Conservation (phyloP, 192 early-diverging fungal genomes). For the Entomortierella chlamydospora region DNA sequence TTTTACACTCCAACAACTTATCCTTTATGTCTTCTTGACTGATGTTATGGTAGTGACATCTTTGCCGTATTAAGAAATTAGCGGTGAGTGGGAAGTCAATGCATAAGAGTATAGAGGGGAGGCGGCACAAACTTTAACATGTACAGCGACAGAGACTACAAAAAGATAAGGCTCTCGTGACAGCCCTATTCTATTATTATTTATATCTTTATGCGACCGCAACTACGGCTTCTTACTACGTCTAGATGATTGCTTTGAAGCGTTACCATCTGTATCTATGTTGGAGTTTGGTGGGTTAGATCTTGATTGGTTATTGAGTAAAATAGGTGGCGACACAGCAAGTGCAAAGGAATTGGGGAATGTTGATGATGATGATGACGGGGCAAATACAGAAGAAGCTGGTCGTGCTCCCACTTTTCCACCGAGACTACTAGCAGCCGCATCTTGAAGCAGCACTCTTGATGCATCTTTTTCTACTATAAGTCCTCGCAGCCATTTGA, state of each 20-base stretch:
- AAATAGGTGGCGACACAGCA: neutral
- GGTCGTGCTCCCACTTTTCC: neutral
- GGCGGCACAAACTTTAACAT: too few relatives aligned
- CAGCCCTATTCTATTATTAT: neutral
- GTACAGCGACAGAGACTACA: too few relatives aligned
- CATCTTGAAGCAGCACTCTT: conserved; percentile 2
- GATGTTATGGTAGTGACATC: too few relatives aligned
- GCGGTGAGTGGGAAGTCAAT: too few relatives aligned
- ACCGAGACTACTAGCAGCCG: neutral
- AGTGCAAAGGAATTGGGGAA: neutral
- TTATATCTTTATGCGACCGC: neutral
- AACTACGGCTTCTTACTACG: neutral
- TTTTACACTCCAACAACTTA: too few relatives aligned
- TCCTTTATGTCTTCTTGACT: too few relatives aligned
- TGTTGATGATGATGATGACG: neutral
- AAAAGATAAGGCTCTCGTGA: too few relatives aligned
- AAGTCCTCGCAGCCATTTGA: conserved; percentile 88
- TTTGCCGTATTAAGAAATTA: too few relatives aligned
- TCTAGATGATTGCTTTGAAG: neutral
- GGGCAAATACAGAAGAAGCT: neutral
- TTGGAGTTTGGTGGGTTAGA: neutral
- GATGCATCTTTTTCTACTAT: conserved; percentile 57
- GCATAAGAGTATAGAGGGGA: too few relatives aligned
- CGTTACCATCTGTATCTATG: neutral
- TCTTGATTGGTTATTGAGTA: neutral